Percentiles rank a stretch among this genome's conserved stretches.
Conservation (phyloP, 495 filamentous ascomycete species). For the Tuber umbilicatum region DNA sequence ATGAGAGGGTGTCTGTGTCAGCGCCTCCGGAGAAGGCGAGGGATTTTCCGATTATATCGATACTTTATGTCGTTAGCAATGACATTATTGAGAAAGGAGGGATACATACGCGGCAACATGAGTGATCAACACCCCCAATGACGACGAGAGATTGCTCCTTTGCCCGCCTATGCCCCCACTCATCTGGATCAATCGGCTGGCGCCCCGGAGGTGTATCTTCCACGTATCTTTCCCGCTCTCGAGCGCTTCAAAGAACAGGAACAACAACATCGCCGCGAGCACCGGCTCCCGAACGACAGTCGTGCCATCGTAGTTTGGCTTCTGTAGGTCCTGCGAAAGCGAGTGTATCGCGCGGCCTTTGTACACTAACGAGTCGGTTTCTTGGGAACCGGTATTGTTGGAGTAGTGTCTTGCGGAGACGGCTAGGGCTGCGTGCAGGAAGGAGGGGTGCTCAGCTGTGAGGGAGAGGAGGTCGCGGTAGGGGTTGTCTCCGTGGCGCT, state of each 20-base stretch:
- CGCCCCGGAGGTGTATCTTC: constrained; percentile 40
- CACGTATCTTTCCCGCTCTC: constrained; percentile 40
- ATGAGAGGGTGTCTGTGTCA: constrained; percentile 28
- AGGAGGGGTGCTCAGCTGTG: constrained; percentile 32
- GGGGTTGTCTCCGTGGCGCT: constrained; percentile 36
- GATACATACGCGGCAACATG: constrained; percentile 34
- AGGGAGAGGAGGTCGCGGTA: constrained; percentile 39
- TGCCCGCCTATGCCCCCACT: constrained; percentile 26
- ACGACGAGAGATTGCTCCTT: constrained; percentile 32
- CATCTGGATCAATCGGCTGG: constrained; percentile 31
- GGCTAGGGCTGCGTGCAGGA: constrained; percentile 38
- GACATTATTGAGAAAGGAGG: background rate
- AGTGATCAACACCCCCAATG: constrained; percentile 37
- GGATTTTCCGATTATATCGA: constrained; percentile 41
- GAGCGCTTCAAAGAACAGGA: constrained; percentile 40
- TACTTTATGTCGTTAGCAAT: constrained; percentile 22
- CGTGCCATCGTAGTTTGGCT: background rate
- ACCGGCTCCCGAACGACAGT: constrained; percentile 34
- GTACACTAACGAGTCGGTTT: constrained; percentile 31
- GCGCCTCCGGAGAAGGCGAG: constrained; percentile 28
- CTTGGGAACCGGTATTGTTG: constrained; percentile 30
- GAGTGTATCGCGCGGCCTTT: constrained; percentile 31
- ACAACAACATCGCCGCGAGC: constrained; percentile 39
- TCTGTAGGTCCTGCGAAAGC: constrained; percentile 32
- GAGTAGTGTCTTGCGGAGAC: constrained; percentile 40